These are phyloP conservation scores for Yarrowia phangngaensis DNA, from an alignment of 805 yeast genomes.

Conservation along the genomic window DNA sequence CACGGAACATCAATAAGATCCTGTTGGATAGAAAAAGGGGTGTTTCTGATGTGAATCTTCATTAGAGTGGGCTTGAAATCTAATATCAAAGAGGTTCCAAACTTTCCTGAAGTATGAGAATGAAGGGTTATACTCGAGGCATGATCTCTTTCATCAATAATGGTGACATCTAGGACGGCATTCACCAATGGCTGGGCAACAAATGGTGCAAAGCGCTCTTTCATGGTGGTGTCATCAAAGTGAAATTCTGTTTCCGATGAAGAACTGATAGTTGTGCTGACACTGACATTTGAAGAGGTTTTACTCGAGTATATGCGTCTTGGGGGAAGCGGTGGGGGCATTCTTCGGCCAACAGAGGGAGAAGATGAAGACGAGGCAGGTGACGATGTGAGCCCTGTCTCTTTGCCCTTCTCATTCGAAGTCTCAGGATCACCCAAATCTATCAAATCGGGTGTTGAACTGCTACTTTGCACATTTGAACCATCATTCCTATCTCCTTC, in stretches of 20 bases:
- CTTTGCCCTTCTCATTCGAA: too few relatives aligned
- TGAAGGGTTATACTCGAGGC: conserved; percentile 30
- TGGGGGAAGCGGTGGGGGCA: conserved; percentile 1
- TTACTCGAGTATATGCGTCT: conserved; percentile 1
- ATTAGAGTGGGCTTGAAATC: conserved; percentile 59
- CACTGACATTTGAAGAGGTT: not conserved
- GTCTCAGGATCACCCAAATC: conserved; percentile 3
- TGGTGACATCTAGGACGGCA: conserved; percentile 54
- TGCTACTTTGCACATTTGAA: not conserved
- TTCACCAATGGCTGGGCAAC: conserved; percentile 62
- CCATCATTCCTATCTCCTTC: conserved; percentile 4
- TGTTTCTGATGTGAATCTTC: conserved; percentile 35
- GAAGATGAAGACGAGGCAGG: not conserved
- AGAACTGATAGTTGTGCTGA: not conserved
- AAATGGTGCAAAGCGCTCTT: conserved; percentile 64
- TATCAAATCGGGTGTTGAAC: conserved; percentile 5
- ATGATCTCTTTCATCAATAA: conserved; percentile 42
- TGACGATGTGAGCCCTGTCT: too few relatives aligned
- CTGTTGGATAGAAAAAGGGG: conserved; percentile 27
- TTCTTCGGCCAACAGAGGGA: not conserved
- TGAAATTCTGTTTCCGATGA: not conserved
- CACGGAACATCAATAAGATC: conserved; percentile 44
- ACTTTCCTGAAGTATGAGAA: conserved; percentile 68
- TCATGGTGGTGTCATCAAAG: conserved; percentile 48
- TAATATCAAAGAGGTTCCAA: conserved; percentile 51